Evolutionary conservation across 371 early-diverging fungal species (phyloP), one percentile per base, ranked within the genome.

Genomic region (Gilbertella persicaria): DNA sequence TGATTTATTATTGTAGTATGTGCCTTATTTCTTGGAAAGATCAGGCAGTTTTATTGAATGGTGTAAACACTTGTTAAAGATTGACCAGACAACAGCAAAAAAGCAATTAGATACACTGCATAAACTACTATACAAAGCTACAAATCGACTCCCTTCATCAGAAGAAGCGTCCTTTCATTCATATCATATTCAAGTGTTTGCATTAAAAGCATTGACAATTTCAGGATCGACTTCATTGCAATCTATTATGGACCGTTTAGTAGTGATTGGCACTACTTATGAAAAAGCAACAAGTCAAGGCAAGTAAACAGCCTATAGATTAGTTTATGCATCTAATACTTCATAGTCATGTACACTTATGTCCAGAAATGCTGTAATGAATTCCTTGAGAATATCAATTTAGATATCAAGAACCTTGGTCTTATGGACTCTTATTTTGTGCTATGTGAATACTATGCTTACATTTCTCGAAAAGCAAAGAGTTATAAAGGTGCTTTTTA

Each of bases 31-130:
- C 19, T 38, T 78, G 46, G 61, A 67, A 10, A 56, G 46, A 33
- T 21, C 64, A 13, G 78, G 78, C 4, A 74, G 62, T 33, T 64
- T 65, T 36, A 24, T 70, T 21, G 75, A 78, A 24, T 78, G 78
- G 75, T 66, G 69, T 21, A 28, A 45, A 5, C 71, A 66, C 17
- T 37, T 78, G 3, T 26, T 41, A 8, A 42, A 37, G 0, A 26
- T 67, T 17, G 75, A 78, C 46, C 16, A 35, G 12, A 20, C 17
- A 4, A 48, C 45, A 21, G 75, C 75, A 0, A 53, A 48, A 35
- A 62, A 64, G 35, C 73, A 78, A 25, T 55, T 70, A 10, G 73
- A 72, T 26, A 40, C 51, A n/a, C 16, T 74, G 13, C 53, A 72
- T 8, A 46, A 62, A 8, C 33, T 58, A 5, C 19, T 78, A 4